phyloP scores from a whole-genome alignment of 371 early-diverging fungal species.

The Capillidium rhysosporum region DNA sequence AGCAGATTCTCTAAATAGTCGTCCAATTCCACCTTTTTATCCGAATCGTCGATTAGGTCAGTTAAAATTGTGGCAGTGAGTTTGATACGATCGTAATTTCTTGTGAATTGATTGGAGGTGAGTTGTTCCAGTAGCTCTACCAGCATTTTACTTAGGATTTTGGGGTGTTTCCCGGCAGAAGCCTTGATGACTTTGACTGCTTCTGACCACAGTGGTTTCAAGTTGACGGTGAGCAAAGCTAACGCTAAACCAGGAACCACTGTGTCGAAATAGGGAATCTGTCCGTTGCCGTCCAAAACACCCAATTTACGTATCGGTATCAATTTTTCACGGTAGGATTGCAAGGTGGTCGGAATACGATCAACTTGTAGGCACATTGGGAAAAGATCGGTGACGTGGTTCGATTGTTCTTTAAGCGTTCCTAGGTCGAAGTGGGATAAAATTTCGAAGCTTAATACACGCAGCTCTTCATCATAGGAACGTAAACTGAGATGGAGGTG shows the following conservation, averaged over 20 bases:
- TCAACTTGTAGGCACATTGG: background rate
- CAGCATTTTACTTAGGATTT: conserved; percentile 37
- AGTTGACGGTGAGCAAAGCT: conserved; percentile 46
- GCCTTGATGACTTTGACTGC: conserved; percentile 32
- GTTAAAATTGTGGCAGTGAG: conserved; percentile 11
- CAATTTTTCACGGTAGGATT: conserved; percentile 56
- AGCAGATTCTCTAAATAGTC: background rate
- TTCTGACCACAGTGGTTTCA: conserved; percentile 70
- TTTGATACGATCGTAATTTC: conserved; percentile 32
- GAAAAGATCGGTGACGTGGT: background rate
- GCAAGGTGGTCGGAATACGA: conserved; percentile 24
- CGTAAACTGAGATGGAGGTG: background rate
- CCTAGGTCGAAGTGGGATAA: background rate
- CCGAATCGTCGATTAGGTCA: conserved; percentile 7
- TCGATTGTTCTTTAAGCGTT: background rate
- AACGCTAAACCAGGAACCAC: conserved; percentile 1
- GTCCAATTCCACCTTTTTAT: too few species aligned
- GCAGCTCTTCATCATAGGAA: background rate
- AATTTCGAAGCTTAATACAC: background rate
- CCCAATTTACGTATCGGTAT: conserved; percentile 34
- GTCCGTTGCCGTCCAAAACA: background rate
- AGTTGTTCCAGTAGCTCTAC: conserved; percentile 31
- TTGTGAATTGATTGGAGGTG: conserved; percentile 22
- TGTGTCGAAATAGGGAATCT: background rate
- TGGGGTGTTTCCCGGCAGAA: conserved; percentile 24